These are phyloP conservation scores for Populus tremula DNA, from an alignment of 345 rosid genomes.

Conservation along the genomic window DNA sequence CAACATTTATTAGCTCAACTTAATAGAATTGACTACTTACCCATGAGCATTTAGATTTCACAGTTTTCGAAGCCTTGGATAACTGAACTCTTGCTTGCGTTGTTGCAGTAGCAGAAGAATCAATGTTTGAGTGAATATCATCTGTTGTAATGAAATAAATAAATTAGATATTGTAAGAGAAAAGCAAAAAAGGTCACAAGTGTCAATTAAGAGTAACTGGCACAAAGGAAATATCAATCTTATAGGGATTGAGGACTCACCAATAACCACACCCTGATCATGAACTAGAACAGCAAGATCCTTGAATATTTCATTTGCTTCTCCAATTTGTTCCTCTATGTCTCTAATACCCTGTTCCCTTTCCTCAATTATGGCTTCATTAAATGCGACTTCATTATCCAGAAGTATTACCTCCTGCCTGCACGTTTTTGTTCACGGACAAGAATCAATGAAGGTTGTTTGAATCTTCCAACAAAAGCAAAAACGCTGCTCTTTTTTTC, in stretches of 20 bases:
- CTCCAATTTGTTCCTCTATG: constrained; percentile 56
- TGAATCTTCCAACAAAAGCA: constrained; percentile 10
- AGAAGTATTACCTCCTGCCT: constrained; percentile 54
- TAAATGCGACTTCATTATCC: constrained; percentile 65
- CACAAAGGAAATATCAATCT: constrained; percentile 2
- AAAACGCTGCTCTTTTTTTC: neutral
- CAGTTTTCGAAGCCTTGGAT: constrained; percentile 52
- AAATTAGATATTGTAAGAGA: neutral
- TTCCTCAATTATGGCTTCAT: constrained; percentile 71
- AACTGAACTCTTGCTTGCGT: constrained; percentile 52
- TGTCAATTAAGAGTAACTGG: constrained; percentile 7
- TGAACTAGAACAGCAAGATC: constrained; percentile 72
- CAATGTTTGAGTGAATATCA: constrained; percentile 58
- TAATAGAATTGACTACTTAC: constrained; percentile 29
- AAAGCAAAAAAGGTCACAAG: neutral
- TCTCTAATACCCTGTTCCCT: constrained; percentile 65
- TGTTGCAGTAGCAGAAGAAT: constrained; percentile 46
- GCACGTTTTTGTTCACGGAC: constrained; percentile 7
- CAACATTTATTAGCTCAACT: neutral
- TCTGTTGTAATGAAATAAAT: constrained; percentile 30
- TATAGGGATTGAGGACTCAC: constrained; percentile 32
- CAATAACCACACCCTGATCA: constrained; percentile 63
- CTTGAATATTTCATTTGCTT: constrained; percentile 63
- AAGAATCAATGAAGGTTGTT: neutral
- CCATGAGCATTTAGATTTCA: constrained; percentile 58